Evolutionary conservation across 768 basidiomycete genomes (phyloP), one percentile per base, ranked within the genome.

Genomic region (Pulveroboletus sp.): DNA sequence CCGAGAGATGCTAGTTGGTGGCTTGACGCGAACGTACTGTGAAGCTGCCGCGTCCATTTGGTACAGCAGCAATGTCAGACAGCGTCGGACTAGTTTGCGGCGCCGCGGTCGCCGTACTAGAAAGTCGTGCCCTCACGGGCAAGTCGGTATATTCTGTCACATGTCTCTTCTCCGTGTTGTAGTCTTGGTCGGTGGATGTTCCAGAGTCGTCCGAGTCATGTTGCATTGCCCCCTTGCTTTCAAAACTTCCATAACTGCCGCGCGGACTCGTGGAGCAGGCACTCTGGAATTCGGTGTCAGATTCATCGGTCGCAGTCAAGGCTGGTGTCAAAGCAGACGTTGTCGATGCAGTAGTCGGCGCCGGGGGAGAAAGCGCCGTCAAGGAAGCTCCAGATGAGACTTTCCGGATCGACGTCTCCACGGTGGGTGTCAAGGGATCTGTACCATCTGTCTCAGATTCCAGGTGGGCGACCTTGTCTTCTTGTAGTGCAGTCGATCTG

Each of bases 281-380:
- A 54, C 89, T 91, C 69, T 90, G 88, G 65, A 91, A 92, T 59
- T 92, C 90, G 23, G 85, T 85, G 58, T 90, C 87, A 19, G 87
- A 88, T 56, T 88, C 87, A 50, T 89, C 87, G 8, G 85, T 80
- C 27, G 76, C 70, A 23, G 67, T 63, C 32, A 68, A 60, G 20
- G 63, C 54, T 2, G 64, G 60, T 0, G 71, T 64, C 50, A 71
- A 56, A 23, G 67, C 63, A 34, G 70, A 72, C 10, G 69, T 74
- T 49, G 64, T 65, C 6, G 72, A 67, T 13, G 53, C 55, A 6
- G 68, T 63, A 19, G 56, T 52, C 20, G 47, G 45, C 31, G 53
- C 51, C 8, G 50, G 53, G 12, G 67, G 59, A 17, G 62, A 53
- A 24, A 62, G 58, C 5, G 65, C 62, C 19, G 57, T 55, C 45